Conservation (phyloP, 805 yeast genomes). For the Barnettozyma vustinii region DNA sequence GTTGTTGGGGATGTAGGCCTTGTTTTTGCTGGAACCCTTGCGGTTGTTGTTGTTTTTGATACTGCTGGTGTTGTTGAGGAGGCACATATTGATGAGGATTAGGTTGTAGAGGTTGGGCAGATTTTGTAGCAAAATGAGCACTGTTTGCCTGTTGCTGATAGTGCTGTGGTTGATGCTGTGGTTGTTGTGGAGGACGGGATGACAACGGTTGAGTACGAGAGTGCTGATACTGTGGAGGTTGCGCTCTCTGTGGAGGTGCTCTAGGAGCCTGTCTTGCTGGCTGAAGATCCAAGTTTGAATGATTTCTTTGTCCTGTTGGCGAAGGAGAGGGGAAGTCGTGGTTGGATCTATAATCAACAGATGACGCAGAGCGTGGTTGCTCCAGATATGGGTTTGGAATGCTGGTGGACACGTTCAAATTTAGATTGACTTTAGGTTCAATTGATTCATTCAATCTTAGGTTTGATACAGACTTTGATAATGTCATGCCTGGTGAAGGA, state of each 20-base stretch:
- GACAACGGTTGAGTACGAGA: constrained; percentile 10
- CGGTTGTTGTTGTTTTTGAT: constrained; percentile 14
- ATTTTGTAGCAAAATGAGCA: constrained; percentile 11
- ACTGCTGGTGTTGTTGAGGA: constrained; percentile 5
- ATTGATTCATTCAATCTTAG: constrained; percentile 9
- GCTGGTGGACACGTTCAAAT: constrained; percentile 28
- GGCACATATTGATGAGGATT: constrained; percentile 25
- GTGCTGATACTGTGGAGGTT: constrained; percentile 6
- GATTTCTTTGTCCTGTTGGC: constrained; percentile 5
- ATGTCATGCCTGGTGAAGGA: constrained; percentile 7
- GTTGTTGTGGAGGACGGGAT: constrained; percentile 1
- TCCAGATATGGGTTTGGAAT: constrained; percentile 23
- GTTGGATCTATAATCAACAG: constrained; percentile 5
- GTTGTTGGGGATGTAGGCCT: constrained; percentile 15
- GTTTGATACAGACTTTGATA: constrained; percentile 11
- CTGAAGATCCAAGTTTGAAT: constrained; percentile 14
- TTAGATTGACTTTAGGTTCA: constrained; percentile 26
- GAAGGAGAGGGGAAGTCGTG: constrained; percentile 8
- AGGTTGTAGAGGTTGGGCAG: constrained; percentile 23
- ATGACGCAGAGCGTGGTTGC: constrained; percentile 3
- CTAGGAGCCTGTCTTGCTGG: constrained; percentile 27
- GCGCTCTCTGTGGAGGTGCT: constrained; percentile 21
- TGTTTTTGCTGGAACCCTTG: constrained; percentile 1
- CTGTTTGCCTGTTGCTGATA: constrained; percentile 6
- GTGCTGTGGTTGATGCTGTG: constrained; percentile 1